Base-by-base conservation (phyloP, 441 rosid species). In the Gossypium trilobum region DNA sequence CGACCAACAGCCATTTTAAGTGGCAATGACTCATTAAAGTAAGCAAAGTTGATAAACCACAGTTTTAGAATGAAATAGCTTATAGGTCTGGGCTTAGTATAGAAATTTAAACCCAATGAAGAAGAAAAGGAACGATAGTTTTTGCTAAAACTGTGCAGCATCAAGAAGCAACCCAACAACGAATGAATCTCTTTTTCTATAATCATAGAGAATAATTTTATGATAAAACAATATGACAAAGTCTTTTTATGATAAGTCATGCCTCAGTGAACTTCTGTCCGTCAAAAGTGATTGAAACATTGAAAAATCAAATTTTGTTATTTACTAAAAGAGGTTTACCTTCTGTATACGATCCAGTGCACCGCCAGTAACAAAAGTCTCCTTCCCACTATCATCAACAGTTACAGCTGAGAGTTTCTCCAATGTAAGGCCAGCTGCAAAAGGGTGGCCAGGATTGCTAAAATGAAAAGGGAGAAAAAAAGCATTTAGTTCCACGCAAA, bases 371-470 rank as follows among this genome's bases (percentile, higher is more conserved):
- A 90, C 81, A 86, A 95, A 95, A 70, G 95, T 89, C 80, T 95
- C 99, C 79, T 80, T 84, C 83, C 98, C 98, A 79, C 73, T 85
- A 61, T 93, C 98, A 85, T 95, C 97, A 80, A 82, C 79, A 0
- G 99, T 95, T 78, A 90, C 91, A 73, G 99, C 94, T 72, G 93
- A 87, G 75, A 95, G 94, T 84, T 91, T 95, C 84, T 90, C 92
- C 83, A 95, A 85, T 44, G 90, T 88, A 71, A 93, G 76, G 62
- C 98, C 99, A 79, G 91, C 88, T 29, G 99, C 89, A 78, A 95
- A 90, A 5, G 99, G 92, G 80, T 91, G 95, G 73, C 91, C 91
- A 19, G 94, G 94, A 72, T 93, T 90, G 89, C 99, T 95, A 78
- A 80, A 82, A 60, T 68, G 50, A 58, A 66, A 71, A 70, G 44